A percentile compares a stretch with the other conserved stretches of the same genome.
Evolutionary conservation across 352 stramenopile species (phyloP).

Genomic region (Ophiocytium majus): DNA sequence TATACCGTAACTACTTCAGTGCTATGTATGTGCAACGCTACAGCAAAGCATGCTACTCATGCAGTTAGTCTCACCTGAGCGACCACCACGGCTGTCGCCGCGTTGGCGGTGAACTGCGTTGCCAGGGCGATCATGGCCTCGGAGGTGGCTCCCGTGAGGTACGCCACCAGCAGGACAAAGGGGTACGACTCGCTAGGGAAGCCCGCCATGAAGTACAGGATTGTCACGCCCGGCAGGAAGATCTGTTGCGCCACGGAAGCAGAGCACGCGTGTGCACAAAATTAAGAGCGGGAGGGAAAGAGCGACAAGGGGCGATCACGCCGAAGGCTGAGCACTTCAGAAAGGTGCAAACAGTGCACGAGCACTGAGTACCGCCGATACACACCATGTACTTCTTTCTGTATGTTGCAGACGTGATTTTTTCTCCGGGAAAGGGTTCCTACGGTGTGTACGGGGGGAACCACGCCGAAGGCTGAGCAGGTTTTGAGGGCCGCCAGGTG

Average conservation of each 20-base stretch:
- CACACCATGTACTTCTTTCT: no score
- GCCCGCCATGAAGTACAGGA: conserved; percentile 52
- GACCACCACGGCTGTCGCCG: conserved; percentile 26
- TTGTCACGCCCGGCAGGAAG: conserved; percentile 43
- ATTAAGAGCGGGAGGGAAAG: no score
- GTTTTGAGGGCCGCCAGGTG: no score
- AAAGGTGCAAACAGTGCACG: background rate
- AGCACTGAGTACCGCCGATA: no score
- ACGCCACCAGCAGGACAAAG: conserved; percentile 52
- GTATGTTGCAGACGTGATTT: no score
- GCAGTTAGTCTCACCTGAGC: conserved; percentile 2
- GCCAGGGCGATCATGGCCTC: conserved; percentile 54
- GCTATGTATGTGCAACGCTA: no score
- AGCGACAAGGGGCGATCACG: no score
- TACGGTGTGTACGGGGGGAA: no score
- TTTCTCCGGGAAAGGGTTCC: no score
- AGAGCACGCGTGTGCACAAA: background rate
- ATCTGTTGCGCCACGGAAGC: conserved; percentile 22
- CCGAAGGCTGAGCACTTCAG: background rate
- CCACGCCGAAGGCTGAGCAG: no score
- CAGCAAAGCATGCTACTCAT: no score
- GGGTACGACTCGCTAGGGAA: conserved; percentile 37
- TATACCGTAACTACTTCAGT: no score
- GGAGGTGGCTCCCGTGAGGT: conserved; percentile 31
- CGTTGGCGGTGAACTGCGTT: conserved; percentile 47